These are phyloP conservation scores for Lagerstroemia speciosa DNA, from an alignment of 345 rosid genomes.

Conservation along the genomic window DNA sequence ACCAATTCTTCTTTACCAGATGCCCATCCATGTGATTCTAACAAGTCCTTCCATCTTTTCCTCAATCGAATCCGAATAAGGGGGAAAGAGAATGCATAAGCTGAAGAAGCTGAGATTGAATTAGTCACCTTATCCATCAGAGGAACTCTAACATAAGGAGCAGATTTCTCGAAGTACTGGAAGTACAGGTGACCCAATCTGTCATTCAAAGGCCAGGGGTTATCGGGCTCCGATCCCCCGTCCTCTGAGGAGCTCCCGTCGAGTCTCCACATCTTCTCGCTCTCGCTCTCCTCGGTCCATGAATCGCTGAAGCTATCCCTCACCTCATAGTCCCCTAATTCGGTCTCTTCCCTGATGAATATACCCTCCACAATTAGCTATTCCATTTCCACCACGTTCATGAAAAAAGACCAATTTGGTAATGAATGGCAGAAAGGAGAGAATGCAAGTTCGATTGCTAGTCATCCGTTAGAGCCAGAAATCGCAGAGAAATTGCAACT, in stretches of 20 bases:
- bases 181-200: conserved; percentile 68
- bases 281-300: conserved; percentile 79
- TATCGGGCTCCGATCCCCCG: conserved; percentile 70
- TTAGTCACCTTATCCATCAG: conserved; percentile 87
- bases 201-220: conserved; percentile 52
- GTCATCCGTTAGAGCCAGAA: neutral
- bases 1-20: neutral
- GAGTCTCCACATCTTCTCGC: conserved; percentile 70
- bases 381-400: neutral
- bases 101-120: neutral
- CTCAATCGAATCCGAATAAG: neutral
- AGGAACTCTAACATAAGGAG: conserved; percentile 94
- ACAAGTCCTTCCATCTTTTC: neutral
- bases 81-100: neutral
- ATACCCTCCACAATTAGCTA: neutral
- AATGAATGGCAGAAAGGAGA: neutral
- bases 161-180: conserved; percentile 79
- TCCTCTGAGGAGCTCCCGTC: conserved; percentile 86
- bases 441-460: neutral
- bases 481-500: neutral
- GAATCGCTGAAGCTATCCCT: conserved; percentile 86
- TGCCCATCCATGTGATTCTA: neutral
- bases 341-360: conserved; percentile 62
- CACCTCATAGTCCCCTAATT: conserved; percentile 60
- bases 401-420: neutral